Base-by-base conservation (phyloP, 2,329 filamentous ascomycete genomes). In the Arthrobotrys conoides region DNA sequence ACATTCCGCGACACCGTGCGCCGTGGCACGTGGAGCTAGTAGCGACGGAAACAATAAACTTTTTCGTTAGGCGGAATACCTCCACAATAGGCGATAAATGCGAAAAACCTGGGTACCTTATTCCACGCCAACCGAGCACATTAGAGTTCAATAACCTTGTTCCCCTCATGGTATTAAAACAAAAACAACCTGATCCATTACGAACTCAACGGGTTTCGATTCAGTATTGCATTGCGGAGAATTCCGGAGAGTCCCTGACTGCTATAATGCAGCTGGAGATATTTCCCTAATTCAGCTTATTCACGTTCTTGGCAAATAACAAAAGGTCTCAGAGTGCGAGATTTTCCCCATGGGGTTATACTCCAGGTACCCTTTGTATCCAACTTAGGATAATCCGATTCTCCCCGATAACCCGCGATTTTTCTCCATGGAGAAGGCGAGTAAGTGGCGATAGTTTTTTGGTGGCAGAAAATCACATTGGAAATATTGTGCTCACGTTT, bases 401-500 rank as follows among this genome's bases (percentile, higher is more conserved):
- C 57, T 61, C 36, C 57, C 57, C 36, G 57, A 61, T 44, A 61
- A 44, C 10, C 57, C 24, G 27, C 49, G 48, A 30, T 57, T 70
- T 70, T 24, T 70, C 51, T 30, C 66, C 66, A 68, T 68, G 22
- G n/a, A 70, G 66, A 59, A 59, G 66, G 66, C 66, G 53, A 36
- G 9, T 10, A 18, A 51, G n/a, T 51, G 2, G 48, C 24, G 48
- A 51, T 51, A 41, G n/a, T n/a, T 5, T 6, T 20, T 22, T 10
- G 18, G 0, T 44, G 22, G 33, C 24, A 44, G 20, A 6, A 24
- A 41, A 48, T 18, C n/a, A 10, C 18, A 36, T 36, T 61, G 44
- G 36, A 14, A 33, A 44, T n/a, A 61, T 61, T 44, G 10, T 61
- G 57, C 57, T 24, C 36, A 61, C 16, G 20, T 8, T 36, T n/a